A percentile compares a stretch with the other conserved stretches of the same genome.
Conservation (phyloP, 2,329 filamentous ascomycete species). For the Penicillium janthinellum region DNA sequence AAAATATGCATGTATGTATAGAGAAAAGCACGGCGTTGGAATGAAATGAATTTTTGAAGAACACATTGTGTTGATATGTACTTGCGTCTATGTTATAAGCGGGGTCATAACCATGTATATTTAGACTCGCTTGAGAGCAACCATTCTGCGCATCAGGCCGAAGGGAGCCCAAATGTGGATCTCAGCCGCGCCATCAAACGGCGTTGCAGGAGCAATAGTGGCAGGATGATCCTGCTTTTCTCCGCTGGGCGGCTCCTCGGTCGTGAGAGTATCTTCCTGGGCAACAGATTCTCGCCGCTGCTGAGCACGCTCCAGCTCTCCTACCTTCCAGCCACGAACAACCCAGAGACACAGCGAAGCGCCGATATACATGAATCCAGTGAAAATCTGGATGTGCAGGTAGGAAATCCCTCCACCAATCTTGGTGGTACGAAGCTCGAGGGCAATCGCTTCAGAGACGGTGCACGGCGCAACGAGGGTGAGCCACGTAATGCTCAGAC, state of each 20-base stretch:
- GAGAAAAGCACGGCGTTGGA: constrained; percentile 15
- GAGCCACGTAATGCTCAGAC: constrained; percentile 62
- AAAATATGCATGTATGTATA: constrained; percentile 19
- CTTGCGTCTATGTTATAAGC: background rate
- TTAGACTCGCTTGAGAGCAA: constrained; percentile 34
- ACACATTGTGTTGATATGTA: background rate
- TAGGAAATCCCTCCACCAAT: constrained; percentile 34
- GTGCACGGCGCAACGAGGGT: constrained; percentile 56
- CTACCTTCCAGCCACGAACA: constrained; percentile 45
- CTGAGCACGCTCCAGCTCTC: constrained; percentile 30
- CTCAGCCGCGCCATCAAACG: constrained; percentile 2
- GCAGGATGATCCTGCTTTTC: constrained; percentile 18
- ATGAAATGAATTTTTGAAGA: background rate
- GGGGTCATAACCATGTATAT: background rate
- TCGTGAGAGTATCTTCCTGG: constrained; percentile 21
- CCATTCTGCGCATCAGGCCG: constrained; percentile 34
- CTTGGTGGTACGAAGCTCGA: constrained; percentile 54
- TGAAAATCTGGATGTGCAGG: constrained; percentile 55
- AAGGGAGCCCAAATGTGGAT: constrained; percentile 31
- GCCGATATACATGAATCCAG: constrained; percentile 62
- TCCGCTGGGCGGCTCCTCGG: background rate
- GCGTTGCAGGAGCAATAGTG: constrained; percentile 1
- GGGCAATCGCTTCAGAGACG: constrained; percentile 57
- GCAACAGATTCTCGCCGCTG: constrained; percentile 8
- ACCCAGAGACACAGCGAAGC: constrained; percentile 53